These are phyloP conservation scores for Lipomyces chichibuensis DNA, from an alignment of 805 yeast genomes.

Conservation along the genomic window DNA sequence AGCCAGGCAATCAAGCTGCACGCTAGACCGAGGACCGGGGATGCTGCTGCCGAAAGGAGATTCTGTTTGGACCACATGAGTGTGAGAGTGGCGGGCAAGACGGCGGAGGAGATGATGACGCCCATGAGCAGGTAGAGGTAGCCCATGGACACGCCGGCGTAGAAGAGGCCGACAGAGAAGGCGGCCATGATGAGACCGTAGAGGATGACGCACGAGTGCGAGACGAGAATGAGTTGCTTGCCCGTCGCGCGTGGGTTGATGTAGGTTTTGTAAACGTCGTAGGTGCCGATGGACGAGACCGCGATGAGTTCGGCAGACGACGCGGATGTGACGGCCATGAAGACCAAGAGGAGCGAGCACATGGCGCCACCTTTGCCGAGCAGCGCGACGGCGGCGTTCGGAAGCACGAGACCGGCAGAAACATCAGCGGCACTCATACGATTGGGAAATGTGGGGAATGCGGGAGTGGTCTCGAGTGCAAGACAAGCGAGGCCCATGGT, in stretches of 20 bases:
- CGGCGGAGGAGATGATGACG: constrained; percentile 57
- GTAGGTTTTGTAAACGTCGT: constrained; percentile 77
- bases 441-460: constrained; percentile 79
- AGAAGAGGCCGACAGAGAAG: constrained; percentile 73
- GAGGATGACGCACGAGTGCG: constrained; percentile 64
- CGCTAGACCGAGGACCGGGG: constrained; percentile 79
- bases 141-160: constrained; percentile 83
- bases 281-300: constrained; percentile 76
- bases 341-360: constrained; percentile 69
- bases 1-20: constrained; percentile 78
- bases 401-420: constrained; percentile 63
- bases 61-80: constrained; percentile 59
- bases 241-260: constrained; percentile 75
- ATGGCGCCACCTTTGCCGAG: constrained; percentile 86
- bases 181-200: constrained; percentile 68
- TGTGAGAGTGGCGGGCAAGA: constrained; percentile 55
- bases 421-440: constrained; percentile 66
- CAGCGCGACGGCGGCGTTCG: constrained; percentile 74
- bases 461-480: constrained; percentile 61
- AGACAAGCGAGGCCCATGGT: constrained; percentile 48
- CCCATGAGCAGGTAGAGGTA: constrained; percentile 84
- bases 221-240: constrained; percentile 61
- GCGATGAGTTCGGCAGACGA: constrained; percentile 85
- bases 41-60: constrained; percentile 62
- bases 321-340: constrained; percentile 87